Base-by-base conservation (phyloP, 2,329 filamentous ascomycete genomes). In the Monilinia fructigena region DNA sequence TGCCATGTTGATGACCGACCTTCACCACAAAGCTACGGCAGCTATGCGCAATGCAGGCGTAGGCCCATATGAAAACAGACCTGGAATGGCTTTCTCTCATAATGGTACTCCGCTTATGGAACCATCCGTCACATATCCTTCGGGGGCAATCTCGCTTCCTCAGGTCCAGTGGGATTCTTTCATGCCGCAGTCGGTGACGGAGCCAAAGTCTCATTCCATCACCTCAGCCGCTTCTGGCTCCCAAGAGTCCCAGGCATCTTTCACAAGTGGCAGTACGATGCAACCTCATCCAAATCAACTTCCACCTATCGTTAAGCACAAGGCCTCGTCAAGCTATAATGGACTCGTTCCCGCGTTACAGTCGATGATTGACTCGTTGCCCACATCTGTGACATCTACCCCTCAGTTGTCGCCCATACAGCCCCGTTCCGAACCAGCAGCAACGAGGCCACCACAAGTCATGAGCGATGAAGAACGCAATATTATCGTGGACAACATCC, bases 1-100 rank as follows among this genome's bases (percentile, higher is more conserved):
- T 73, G 95, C 95, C 73, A 97, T 98, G 92, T 87, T 99, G 78
- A 96, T 99, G 82, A 95, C 94, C 77, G 93, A 98, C 81, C 90
- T 98, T 77, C 94, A 97, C 81, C 93, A 97, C 82, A 97, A 97
- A 83, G 93, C 89, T 75, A 94, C 93, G 80, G 89, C 86, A 67
- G 83, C 87, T 74, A 92, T 87, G 79, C 84, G 86, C 66, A 84
- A 82, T 71, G 82, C 81, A 69, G 82, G 81, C 72, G 72, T 76
- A 58, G 74, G 72, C 67, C 81, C 83, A 60, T 88, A 82, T 74
- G 85, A 86, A 70, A 80, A 82, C 69, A 82, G 79, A 76, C 80
- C 83, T 42, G 85, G 86, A 75, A 88, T 90, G 77, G 82, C 89
- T 70, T 93, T 91, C 77, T 87, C 92, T 67, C 86, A 91, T 70